Conservation (phyloP, 306 rosid species). For the Delonix regia region DNA sequence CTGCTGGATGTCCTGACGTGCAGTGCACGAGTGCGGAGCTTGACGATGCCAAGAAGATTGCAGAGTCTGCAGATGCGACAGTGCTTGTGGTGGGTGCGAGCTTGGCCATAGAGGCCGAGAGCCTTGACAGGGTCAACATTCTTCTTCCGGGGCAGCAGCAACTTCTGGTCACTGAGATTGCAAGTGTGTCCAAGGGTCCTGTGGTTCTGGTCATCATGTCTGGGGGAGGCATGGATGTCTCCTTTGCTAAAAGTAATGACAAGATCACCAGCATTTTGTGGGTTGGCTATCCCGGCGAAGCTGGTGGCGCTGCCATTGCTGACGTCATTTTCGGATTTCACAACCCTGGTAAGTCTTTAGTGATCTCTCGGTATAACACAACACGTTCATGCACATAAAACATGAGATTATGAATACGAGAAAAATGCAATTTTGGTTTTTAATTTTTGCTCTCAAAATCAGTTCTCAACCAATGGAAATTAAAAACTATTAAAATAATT, state of each 20-base stretch:
- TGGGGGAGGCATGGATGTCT: constrained; percentile 91
- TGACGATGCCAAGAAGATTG: constrained; percentile 70
- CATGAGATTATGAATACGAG: not conserved
- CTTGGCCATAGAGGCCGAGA: constrained; percentile 73
- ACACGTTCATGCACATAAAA: not conserved
- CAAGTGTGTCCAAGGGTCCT: constrained; percentile 84
- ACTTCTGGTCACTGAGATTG: constrained; percentile 66
- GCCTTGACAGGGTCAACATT: constrained; percentile 72
- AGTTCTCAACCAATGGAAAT: no score
- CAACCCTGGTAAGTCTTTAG: constrained; percentile 74
- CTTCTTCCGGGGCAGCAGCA: constrained; percentile 89
- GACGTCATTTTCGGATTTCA: constrained; percentile 80
- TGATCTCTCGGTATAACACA: not conserved
- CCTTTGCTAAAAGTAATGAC: constrained; percentile 70
- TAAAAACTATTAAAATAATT: no score
- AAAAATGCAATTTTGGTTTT: no score
- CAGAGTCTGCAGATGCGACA: constrained; percentile 84
- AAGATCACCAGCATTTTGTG: constrained; percentile 87
- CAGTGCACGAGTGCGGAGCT: constrained; percentile 64
- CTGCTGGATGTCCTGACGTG: constrained; percentile 77
- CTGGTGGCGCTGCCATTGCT: constrained; percentile 97
- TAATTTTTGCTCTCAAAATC: no score
- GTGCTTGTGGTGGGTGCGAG: constrained; percentile 78
- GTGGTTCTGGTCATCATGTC: constrained; percentile 92
- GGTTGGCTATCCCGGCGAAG: constrained; percentile 99